Evolutionary conservation across 2,329 filamentous ascomycete species (phyloP).

Genomic region (Sclerotinia nivalis): DNA sequence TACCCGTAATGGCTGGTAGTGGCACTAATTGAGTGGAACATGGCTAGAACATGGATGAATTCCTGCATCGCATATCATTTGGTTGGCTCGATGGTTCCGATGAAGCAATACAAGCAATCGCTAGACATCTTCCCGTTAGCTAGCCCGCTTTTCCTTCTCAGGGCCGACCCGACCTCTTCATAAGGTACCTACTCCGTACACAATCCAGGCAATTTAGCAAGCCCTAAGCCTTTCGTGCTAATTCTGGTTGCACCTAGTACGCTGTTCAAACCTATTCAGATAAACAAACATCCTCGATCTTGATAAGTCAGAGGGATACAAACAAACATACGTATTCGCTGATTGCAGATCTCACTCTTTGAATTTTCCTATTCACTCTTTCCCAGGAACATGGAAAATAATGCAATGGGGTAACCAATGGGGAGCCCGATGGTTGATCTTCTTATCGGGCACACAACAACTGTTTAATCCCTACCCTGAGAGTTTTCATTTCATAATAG

Average conservation of each 20-base stretch:
- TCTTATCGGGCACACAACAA: conserved; percentile 18
- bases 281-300: background rate
- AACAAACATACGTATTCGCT: background rate
- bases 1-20: background rate
- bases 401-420: no score
- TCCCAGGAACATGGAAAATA: background rate
- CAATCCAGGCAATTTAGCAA: background rate
- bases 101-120: conserved; percentile 3
- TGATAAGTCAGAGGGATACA: background rate
- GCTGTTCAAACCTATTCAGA: background rate
- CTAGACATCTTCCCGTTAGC: background rate
- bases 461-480: background rate
- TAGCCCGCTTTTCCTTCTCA: background rate
- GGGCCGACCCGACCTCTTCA: background rate
- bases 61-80: background rate
- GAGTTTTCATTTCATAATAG: conserved; percentile 14
- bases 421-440: background rate
- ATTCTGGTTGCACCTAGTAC: background rate
- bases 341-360: background rate
- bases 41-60: background rate
- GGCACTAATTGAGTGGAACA: background rate
- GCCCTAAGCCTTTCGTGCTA: conserved; percentile 9
- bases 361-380: background rate
- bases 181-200: background rate
- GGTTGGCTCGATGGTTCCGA: background rate